These are phyloP conservation scores for Solanum ossicruentum DNA, from an alignment of 257 asterid genomes.

Conservation along the genomic window DNA sequence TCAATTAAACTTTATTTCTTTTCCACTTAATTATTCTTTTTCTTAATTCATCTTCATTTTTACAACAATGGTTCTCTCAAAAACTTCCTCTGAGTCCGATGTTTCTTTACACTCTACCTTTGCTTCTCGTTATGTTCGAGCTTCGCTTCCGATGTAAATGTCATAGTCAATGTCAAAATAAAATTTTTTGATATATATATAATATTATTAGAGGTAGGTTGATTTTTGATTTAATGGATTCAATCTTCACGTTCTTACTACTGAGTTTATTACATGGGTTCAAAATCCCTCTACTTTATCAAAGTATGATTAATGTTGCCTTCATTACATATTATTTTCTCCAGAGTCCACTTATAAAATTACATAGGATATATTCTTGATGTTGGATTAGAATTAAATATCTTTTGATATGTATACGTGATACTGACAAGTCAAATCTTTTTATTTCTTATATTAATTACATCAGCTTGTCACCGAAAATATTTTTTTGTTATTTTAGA, in stretches of 20 bases:
- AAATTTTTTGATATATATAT: not conserved
- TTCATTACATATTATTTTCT: no score
- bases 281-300: no score
- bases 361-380: no score
- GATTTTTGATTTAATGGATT: not conserved
- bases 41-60: not conserved
- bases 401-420: no score
- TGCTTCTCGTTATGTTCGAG: conserved; percentile 15
- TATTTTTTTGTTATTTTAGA: not conserved
- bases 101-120: conserved; percentile 7
- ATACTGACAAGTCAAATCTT: no score
- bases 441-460: no score
- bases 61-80: conserved; percentile 5
- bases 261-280: no score
- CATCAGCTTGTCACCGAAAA: not conserved
- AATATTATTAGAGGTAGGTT: not conserved
- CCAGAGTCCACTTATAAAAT: no score
- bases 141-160: conserved; percentile 4
- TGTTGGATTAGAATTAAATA: no score
- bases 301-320: no score
- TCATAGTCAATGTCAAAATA: not conserved
- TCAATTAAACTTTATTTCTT: not conserved
- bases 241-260: no score
- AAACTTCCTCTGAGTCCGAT: not conserved
- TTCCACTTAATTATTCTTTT: no score